Evolutionary conservation across 176 grass and related monocot genomes (phyloP).

Genomic region (Oryza glaberrima): DNA sequence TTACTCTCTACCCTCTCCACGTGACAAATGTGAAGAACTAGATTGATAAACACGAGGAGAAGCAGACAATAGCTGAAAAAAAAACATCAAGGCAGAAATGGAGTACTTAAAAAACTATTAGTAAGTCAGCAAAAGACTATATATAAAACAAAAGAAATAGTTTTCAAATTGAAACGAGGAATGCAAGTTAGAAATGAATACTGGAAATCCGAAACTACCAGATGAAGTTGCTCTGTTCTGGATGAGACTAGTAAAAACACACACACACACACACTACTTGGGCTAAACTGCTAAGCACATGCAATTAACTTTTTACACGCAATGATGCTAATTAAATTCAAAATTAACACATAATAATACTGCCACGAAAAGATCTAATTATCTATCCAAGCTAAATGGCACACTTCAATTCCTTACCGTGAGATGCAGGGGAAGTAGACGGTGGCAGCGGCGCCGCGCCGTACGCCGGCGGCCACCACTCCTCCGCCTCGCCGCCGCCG

Average conservation of each 20-base stretch:
- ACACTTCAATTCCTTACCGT: neutral
- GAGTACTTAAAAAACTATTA: neutral
- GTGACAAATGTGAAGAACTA: neutral
- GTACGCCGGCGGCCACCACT: conserved; percentile 21
- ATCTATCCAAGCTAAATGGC: neutral
- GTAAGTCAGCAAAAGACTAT: neutral
- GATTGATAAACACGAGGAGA: neutral
- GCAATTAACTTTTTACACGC: neutral
- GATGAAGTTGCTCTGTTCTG: neutral
- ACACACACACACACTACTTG: too few species aligned
- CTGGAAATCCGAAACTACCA: neutral
- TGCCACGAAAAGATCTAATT: neutral
- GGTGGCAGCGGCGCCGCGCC: neutral
- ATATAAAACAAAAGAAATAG: too few species aligned
- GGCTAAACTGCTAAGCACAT: neutral
- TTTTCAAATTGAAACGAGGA: neutral
- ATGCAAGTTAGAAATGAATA: neutral
- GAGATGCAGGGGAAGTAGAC: neutral
- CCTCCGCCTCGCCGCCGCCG: neutral
- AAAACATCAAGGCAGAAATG: neutral
- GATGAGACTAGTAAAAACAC: too few species aligned
- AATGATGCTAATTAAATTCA: neutral
- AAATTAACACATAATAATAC: neutral
- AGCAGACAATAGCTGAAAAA: neutral
- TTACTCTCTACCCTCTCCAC: too few species aligned